Evolutionary conservation across 495 filamentous ascomycete species (phyloP).

Genomic region (Acidiella bohemica): DNA sequence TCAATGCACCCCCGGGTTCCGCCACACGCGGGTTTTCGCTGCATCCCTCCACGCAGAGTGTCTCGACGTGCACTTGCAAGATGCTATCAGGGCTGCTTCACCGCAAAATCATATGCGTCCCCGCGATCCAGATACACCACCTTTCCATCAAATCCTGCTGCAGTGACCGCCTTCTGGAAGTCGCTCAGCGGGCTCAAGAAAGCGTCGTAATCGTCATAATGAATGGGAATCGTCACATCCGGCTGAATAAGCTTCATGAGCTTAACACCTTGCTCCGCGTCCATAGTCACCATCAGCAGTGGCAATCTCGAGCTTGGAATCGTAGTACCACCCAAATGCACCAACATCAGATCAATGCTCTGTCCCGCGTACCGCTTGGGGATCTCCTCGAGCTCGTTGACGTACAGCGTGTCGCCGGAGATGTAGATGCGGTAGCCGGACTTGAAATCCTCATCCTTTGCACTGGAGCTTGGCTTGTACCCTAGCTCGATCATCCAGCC

Average conservation of each 20-base stretch:
- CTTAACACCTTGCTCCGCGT: slow-evolving; percentile 48
- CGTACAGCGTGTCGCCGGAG: slow-evolving; percentile 55
- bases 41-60: too few relatives aligned
- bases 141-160: slow-evolving; percentile 36
- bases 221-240: slow-evolving; percentile 54
- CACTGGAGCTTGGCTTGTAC: slow-evolving; percentile 17
- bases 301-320: slow-evolving; percentile 44
- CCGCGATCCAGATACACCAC: slow-evolving; percentile 51
- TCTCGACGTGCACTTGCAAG: too few relatives aligned
- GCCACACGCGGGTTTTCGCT: neutral
- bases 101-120: slow-evolving; percentile 46
- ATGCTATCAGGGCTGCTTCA: slow-evolving; percentile 25
- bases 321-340: slow-evolving; percentile 53
- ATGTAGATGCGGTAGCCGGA: slow-evolving; percentile 55
- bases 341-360: slow-evolving; percentile 54
- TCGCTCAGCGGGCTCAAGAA: slow-evolving; percentile 46
- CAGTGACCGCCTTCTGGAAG: slow-evolving; percentile 43
- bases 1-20: neutral
- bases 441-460: slow-evolving; percentile 24
- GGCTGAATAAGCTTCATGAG: slow-evolving; percentile 47
- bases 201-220: slow-evolving; percentile 57
- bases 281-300: slow-evolving; percentile 61
- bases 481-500: slow-evolving; percentile 62
- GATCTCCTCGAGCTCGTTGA: slow-evolving; percentile 50
- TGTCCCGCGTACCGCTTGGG: slow-evolving; percentile 36